A percentile compares a stretch with the other conserved stretches of the same genome.
These are phyloP conservation scores for Prunus mongolica DNA, from an alignment of 306 rosid species.

Conservation along the genomic window DNA sequence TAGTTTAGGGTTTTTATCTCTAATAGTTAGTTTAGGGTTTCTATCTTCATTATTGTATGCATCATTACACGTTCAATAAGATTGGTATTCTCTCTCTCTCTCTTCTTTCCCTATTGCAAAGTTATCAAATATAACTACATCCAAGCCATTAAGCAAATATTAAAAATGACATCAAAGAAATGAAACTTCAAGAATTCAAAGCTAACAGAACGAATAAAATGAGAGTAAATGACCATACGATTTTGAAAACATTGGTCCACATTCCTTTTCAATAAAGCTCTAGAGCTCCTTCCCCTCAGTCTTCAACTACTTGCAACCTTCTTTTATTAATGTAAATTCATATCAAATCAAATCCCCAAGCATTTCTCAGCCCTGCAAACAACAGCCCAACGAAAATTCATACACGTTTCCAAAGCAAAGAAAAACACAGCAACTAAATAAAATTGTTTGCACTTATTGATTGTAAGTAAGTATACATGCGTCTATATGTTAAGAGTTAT, in stretches of 20 bases:
- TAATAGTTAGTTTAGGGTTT: too few relatives aligned
- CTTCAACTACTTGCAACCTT: conserved; percentile 6
- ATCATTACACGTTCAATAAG: background rate
- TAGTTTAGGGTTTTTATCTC: background rate
- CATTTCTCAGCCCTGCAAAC: conserved; percentile 17
- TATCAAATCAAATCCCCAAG: background rate
- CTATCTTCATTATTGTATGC: background rate
- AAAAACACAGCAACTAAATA: background rate
- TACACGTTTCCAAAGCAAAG: background rate
- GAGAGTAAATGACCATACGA: conserved; percentile 27
- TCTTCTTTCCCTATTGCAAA: background rate
- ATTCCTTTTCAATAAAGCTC: conserved; percentile 24
- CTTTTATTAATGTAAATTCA: background rate
- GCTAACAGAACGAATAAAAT: background rate
- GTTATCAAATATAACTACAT: background rate
- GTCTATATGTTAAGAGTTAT: background rate
- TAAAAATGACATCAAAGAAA: background rate
- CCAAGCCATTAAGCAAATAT: background rate
- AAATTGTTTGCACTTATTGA: background rate
- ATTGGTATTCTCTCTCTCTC: background rate
- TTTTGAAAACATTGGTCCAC: conserved; percentile 60
- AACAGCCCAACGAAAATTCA: background rate
- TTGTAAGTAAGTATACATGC: background rate
- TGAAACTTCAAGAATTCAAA: background rate
- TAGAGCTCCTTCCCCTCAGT: background rate